Percentiles rank a stretch among this genome's conserved stretches.
These are phyloP conservation scores for Diophrys appendiculata DNA, from an alignment of 73 alveolate species.

Conservation along the genomic window DNA sequence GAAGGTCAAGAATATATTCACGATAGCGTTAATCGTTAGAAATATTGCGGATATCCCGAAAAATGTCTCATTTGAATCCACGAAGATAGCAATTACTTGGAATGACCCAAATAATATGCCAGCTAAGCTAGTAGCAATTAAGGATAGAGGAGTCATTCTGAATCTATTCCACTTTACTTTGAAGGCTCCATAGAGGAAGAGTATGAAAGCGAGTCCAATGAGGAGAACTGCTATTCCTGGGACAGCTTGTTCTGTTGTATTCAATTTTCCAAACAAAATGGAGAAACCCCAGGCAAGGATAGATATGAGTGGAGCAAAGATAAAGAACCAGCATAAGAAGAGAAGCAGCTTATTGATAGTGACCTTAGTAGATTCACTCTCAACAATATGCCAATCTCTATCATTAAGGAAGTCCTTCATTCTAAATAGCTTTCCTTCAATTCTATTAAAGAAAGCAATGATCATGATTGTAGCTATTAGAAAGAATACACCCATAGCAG, in stretches of 20 bases:
- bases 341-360: constrained; percentile 29
- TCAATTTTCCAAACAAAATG: constrained; percentile 23
- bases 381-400: constrained; percentile 41
- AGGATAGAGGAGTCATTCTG: constrained; percentile 25
- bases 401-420: constrained; percentile 31
- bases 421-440: constrained; percentile 44
- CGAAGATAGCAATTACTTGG: constrained; percentile 35
- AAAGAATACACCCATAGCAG: constrained; percentile 52
- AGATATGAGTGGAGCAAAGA: constrained; percentile 35
- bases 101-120: constrained; percentile 25
- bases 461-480: constrained; percentile 17
- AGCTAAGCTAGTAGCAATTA: constrained; percentile 15
- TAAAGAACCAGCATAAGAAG: constrained; percentile 40
- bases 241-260: constrained; percentile 1
- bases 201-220: constrained; percentile 42
- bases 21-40: constrained; percentile 48
- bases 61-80: constrained; percentile 39
- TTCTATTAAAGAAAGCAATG: constrained; percentile 37
- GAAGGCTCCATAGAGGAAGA: constrained; percentile 46
- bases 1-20: constrained; percentile 37
- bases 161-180: constrained; percentile 62
- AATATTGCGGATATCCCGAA: constrained; percentile 63
- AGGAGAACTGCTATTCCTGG: constrained; percentile 57
- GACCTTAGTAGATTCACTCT: constrained; percentile 15
- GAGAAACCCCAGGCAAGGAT: constrained; percentile 49